Evolutionary conservation across 345 rosid genomes (phyloP), one percentile per base, ranked within the genome.

Genomic region (Chamaenerion angustifolium): DNA sequence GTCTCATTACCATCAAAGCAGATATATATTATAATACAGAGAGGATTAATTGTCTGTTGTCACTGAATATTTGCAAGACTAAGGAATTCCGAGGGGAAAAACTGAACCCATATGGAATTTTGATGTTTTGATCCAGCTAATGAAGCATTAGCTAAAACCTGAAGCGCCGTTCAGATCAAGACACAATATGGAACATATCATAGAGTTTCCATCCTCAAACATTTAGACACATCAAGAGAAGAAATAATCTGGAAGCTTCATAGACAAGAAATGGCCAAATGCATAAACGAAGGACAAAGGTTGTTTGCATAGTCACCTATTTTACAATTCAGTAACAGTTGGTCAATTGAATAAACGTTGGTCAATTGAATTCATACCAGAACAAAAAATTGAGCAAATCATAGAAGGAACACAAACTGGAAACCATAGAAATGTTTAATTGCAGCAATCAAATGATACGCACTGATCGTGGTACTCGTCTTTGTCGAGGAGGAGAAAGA

Each of bases 381-480:
- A n/a, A n/a, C n/a, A n/a, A n/a, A n/a, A n/a, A n/a, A n/a, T n/a
- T n/a, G n/a, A n/a, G n/a, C n/a, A n/a, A n/a, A n/a, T n/a, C n/a
- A n/a, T n/a, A n/a, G n/a, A n/a, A n/a, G n/a, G n/a, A n/a, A n/a
- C n/a, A n/a, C n/a, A n/a, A n/a, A n/a, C n/a, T n/a, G n/a, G n/a
- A n/a, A n/a, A n/a, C n/a, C n/a, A n/a, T n/a, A n/a, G n/a, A n/a
- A n/a, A n/a, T n/a, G n/a, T n/a, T n/a, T n/a, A 49, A 49, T 49
- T 27, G 11, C 43, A 10, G 52, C 0, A 16, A 9, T 0, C 11
- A 16, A 46, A 40, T 46, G 15, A 37, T 35, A 35, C 47, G 53
- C 41, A 77, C 93, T 90, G 71, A 65, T 57, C 56, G 54, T 61
- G 83, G 58, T 64, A 65, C 59, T 88, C 96, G 58, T 88, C 95